Percentiles rank a stretch among this genome's conserved stretches.
Evolutionary conservation across 257 asterid genomes (phyloP).

Genomic region (Asclepias syriaca): DNA sequence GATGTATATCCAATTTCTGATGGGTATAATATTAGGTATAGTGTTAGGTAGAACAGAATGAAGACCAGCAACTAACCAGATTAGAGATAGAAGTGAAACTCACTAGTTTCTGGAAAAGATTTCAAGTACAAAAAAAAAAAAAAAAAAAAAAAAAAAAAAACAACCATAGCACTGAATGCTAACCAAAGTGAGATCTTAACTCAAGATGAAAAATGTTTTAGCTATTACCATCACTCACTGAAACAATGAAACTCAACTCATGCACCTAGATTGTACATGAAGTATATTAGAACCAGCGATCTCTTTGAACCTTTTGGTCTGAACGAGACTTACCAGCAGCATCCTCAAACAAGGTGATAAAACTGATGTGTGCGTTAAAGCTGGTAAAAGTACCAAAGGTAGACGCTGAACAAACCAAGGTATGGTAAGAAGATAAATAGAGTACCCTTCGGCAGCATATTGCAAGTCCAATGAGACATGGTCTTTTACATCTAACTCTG

Average conservation of each 20-base stretch:
- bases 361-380: conserved; percentile 80
- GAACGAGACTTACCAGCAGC: conserved; percentile 65
- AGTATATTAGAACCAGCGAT: neutral
- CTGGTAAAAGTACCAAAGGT: conserved; percentile 77
- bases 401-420: conserved; percentile 89
- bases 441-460: conserved; percentile 61
- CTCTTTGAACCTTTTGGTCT: neutral
- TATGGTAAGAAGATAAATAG: conserved; percentile 63
- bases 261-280: neutral
- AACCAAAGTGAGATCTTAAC: neutral
- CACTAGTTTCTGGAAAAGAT: neutral
- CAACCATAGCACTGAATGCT: neutral
- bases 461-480: conserved; percentile 34
- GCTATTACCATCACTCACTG: neutral
- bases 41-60: neutral
- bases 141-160: neutral
- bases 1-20: neutral
- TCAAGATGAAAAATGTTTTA: neutral
- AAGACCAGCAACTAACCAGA: neutral
- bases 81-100: neutral
- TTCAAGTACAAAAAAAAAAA: neutral
- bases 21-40: neutral
- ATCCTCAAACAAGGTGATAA: conserved; percentile 71
- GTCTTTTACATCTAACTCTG: conserved; percentile 33
- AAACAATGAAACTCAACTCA: neutral